Conservation (phyloP, 2,329 filamentous ascomycete genomes). For the Eutypa lata region DNA sequence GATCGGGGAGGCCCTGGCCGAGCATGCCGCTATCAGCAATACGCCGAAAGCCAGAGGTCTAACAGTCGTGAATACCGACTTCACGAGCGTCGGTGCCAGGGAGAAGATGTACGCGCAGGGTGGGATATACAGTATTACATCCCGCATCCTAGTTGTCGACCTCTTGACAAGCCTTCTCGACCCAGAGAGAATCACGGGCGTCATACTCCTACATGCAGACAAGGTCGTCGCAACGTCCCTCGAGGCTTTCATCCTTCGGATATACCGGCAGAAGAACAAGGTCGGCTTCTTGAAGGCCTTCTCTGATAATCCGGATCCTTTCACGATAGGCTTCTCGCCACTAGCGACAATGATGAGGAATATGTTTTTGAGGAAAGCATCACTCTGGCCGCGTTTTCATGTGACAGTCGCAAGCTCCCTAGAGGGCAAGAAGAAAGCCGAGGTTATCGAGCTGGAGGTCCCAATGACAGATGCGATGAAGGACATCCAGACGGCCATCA, state of each 20-base stretch:
- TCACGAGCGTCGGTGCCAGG: constrained; percentile 78
- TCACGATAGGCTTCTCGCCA: constrained; percentile 83
- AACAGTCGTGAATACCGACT: constrained; percentile 90
- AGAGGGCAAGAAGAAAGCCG: constrained; percentile 87
- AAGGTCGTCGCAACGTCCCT: constrained; percentile 80
- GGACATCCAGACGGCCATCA: constrained; percentile 87
- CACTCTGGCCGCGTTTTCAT: constrained; percentile 92
- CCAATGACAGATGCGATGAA: constrained; percentile 94
- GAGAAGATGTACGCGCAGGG: constrained; percentile 90
- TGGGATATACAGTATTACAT: constrained; percentile 94
- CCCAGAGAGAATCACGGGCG: constrained; percentile 79
- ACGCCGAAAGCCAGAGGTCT: constrained; percentile 79
- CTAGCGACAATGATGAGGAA: constrained; percentile 89
- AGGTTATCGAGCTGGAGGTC: constrained; percentile 95
- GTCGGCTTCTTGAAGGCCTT: constrained; percentile 92
- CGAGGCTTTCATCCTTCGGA: constrained; percentile 91
- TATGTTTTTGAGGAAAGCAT: constrained; percentile 82
- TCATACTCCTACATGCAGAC: constrained; percentile 87
- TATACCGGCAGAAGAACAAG: constrained; percentile 94
- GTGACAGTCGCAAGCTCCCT: constrained; percentile 83
- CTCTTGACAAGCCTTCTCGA: constrained; percentile 80
- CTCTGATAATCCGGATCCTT: constrained; percentile 88
- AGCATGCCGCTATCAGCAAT: constrained; percentile 89
- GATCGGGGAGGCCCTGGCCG: constrained; percentile 93
- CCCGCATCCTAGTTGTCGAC: constrained; percentile 91